Base-by-base conservation (phyloP, 1,139 yeast genomes). In the Geotrichum australiense region DNA sequence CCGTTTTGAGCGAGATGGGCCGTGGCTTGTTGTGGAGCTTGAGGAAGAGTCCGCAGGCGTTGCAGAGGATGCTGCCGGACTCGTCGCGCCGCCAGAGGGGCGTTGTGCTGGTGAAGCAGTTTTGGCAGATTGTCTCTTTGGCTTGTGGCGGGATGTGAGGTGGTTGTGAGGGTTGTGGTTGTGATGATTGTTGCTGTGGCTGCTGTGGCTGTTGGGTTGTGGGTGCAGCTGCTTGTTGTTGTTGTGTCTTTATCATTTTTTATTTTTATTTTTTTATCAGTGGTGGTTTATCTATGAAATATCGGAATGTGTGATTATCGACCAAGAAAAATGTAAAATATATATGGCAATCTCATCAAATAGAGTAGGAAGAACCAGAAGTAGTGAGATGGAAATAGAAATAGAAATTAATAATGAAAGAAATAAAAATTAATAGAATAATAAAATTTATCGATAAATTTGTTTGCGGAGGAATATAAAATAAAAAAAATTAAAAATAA, bases 21-120 rank as follows among this genome's bases (percentile, higher is more conserved):
- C 97, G 72, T 24, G 96, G 85, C 43, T 94, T 74, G 19, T 96
- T 96, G 58, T 89, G 97, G 32, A 89, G 71, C 63, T 89, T 89
- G 49, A 89, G 67, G 57, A 89, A 89, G 42, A 89, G 69, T 0
- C 97, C 97, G 66, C 96, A 89, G 3, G 97, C 97, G 65, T 89
- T 89, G 61, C 97, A 89, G 40, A 89, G 71, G 12, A 86, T 94
- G 52, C 85, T 93, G 12, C 97, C 97, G 14, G 83, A 76, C 58
- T 87, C 96, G 62, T 87, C 95, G 53, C 96, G 71, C 62, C 97
- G 73, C 97, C 97, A 89, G 21, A 89, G 68, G 0, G 97, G 97
- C 1, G 97, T 89, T 1, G 91, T 87, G 47, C 85, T 83, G 4
- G 97, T 89, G 54, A 80, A 75, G 65, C 97, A 89, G 61, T 89